Evolutionary conservation across 176 grass and related monocot species (phyloP), one percentile per base, ranked within the genome.

Genomic region (Cenchrus purpureus): DNA sequence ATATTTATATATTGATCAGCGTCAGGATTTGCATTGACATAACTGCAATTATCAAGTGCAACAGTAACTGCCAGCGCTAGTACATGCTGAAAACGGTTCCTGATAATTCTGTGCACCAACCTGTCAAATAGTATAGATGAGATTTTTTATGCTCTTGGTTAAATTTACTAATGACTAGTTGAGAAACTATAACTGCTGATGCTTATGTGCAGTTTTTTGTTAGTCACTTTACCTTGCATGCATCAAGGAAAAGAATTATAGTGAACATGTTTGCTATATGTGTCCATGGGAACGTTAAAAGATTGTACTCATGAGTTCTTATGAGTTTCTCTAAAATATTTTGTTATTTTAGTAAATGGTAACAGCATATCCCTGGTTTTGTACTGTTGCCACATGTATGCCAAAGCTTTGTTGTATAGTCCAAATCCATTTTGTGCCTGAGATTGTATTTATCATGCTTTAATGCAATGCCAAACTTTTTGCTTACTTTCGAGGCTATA

Each of bases 361-460:
- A 51, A 79, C 15, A 58, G 32, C 46, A 8, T 78, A 64, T 55
- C 37, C 37, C 37, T 37, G 37, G 2, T 59, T 58, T 19, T 79
- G 17, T 88, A 32, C 28, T 55, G 4, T 73, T 65, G 71, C 11
- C 43, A 54, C 70, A 45, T 52, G 10, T 45, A 55, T 78, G 76
- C 7, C 29, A 57, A 46, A 79, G 46, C 37, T 82, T 85, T 87
- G 15, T 44, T 81, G 45, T 37, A 43, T 12, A 82, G 66, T 68
- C 9, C 12, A 59, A 48, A 48, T 74, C 32, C 8, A 22, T 34
- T 34, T 6, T 0, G 0, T 68, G 17, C 7, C 25, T 37, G 0
- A 0, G 57, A 42, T 72, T 77, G 10, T 64, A 43, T 68, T 84
- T 59, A 25, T 37, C 40, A 52, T 83, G 15, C 56, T 76, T 68